A percentile compares a stretch with the other conserved stretches of the same genome.
Conservation (phyloP, 169 alveolate species). For the Eimeria zaria region DNA sequence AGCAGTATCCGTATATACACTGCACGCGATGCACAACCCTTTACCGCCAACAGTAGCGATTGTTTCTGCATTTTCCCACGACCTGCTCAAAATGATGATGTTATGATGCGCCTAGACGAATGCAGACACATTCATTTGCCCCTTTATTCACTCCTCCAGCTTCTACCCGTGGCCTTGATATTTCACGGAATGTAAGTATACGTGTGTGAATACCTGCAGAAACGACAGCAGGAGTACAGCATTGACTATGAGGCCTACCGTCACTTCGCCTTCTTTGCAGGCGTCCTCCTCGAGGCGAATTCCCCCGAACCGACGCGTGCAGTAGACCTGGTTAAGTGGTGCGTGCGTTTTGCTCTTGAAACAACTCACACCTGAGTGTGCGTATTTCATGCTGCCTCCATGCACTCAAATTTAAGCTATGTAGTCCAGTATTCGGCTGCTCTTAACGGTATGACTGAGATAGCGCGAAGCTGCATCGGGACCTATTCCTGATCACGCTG, state of each 20-base stretch:
- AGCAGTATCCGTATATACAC: neutral
- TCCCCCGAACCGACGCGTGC: conserved; percentile 49
- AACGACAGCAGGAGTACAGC: conserved; percentile 68
- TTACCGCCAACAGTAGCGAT: too few relatives aligned
- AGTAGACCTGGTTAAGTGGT: conserved; percentile 60
- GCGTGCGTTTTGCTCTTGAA: neutral
- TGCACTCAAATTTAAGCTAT: neutral
- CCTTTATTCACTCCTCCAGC: neutral
- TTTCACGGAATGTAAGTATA: neutral
- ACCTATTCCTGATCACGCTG: neutral
- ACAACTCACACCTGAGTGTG: too few relatives aligned
- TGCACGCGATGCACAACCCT: neutral
- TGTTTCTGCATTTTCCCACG: neutral
- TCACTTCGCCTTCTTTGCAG: conserved; percentile 70
- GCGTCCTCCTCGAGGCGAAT: conserved; percentile 23
- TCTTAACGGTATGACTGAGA: neutral
- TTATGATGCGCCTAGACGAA: neutral
- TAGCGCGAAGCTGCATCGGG: neutral
- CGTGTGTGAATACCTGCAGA: conserved; percentile 19
- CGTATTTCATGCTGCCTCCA: neutral
- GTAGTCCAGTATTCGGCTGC: neutral
- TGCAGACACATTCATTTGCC: neutral
- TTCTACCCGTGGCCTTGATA: neutral
- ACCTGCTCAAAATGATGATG: too few relatives aligned
- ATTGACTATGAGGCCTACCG: conserved; percentile 72